Percentiles rank a stretch among this genome's conserved stretches.
These are phyloP conservation scores for Epichloe brachyelytri DNA, from an alignment of 2,329 filamentous ascomycete species.

Conservation along the genomic window DNA sequence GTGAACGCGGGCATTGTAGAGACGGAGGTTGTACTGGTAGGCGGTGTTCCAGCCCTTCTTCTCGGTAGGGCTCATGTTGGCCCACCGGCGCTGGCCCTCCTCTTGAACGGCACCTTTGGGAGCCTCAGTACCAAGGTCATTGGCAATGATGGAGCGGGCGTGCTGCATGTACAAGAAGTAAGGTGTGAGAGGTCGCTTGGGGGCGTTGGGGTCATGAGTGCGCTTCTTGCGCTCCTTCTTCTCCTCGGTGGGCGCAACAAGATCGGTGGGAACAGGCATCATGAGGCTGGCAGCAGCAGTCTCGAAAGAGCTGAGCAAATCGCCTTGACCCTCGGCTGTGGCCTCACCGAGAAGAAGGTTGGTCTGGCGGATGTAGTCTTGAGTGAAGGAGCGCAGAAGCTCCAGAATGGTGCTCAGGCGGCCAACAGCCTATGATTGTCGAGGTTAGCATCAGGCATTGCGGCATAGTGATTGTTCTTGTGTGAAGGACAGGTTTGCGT, in stretches of 20 bases:
- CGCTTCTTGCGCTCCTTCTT: conserved; percentile 88
- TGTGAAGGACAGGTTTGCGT: neutral
- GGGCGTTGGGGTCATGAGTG: conserved; percentile 80
- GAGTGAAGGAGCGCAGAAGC: conserved; percentile 65
- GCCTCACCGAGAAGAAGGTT: conserved; percentile 65
- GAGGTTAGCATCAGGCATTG: neutral
- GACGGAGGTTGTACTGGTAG: conserved; percentile 53
- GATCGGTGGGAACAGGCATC: conserved; percentile 22
- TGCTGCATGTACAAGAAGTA: conserved; percentile 93
- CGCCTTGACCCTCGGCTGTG: conserved; percentile 34
- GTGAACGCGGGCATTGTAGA: conserved; percentile 53
- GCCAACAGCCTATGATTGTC: conserved; percentile 35
- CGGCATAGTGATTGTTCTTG: neutral
- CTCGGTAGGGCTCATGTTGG: conserved; percentile 58
- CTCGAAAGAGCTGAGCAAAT: conserved; percentile 39
- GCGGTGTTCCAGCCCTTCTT: conserved; percentile 56
- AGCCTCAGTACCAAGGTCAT: conserved; percentile 59
- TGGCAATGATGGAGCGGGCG: conserved; percentile 69
- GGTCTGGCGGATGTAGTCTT: conserved; percentile 79
- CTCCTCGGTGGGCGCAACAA: conserved; percentile 41
- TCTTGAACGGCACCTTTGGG: conserved; percentile 79
- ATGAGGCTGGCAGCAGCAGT: conserved; percentile 34
- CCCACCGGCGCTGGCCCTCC: conserved; percentile 79
- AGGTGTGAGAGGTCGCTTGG: conserved; percentile 84
- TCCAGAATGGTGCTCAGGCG: conserved; percentile 68